Evolutionary conservation across 768 basidiomycete species (phyloP), one percentile per base, ranked within the genome.

Genomic region (Suillus discolor): DNA sequence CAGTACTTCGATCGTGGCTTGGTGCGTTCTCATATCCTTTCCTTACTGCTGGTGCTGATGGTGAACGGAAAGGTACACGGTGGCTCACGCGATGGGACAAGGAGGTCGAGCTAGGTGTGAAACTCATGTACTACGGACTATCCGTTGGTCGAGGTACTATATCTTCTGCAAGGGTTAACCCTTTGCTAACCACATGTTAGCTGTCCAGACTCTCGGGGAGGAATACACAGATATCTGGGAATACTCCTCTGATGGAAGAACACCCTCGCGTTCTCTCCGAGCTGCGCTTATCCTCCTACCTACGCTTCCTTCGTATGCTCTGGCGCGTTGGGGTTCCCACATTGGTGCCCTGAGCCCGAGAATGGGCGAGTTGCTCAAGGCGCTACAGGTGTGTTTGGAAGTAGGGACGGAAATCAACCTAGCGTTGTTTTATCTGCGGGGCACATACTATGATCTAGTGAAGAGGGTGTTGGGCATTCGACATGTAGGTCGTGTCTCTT

Each of bases 211-310:
- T 5, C 81, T 95, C 1, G 94, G 94, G n/a, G 94, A 96, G 75
- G 94, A 96, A 73, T 96, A 96, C 71, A 94, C 92, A 1, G 90
- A 91, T 71, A 88, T 91, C 41, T 92, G 93, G 91, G 87, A 89
- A 68, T 85, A 88, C 64, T 86, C 89, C 13, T 72, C 79, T 3
- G 78, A 75, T 1, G 69, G 73, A 23, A 64, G 74, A 39, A 69
- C 82, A 25, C 89, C 87, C 3, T 80, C 87, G 16, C 75, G 69
- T 25, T 72, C 72, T 60, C 72, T 79, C 11, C 85, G 90, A 25
- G 74, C 81, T 18, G 81, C 82, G 3, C 80, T 93, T 13, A 81
- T 93, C 65, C 77, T 93, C n/a, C 78, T 91, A 28, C 87, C 89
- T 7, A 83, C 87, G 1, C 68, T 93, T 12, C 91, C 90, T 16